Evolutionary conservation across 177 flowering plant species (phyloP), one percentile per base, ranked within the genome.

Genomic region (Telopea speciosissima): DNA sequence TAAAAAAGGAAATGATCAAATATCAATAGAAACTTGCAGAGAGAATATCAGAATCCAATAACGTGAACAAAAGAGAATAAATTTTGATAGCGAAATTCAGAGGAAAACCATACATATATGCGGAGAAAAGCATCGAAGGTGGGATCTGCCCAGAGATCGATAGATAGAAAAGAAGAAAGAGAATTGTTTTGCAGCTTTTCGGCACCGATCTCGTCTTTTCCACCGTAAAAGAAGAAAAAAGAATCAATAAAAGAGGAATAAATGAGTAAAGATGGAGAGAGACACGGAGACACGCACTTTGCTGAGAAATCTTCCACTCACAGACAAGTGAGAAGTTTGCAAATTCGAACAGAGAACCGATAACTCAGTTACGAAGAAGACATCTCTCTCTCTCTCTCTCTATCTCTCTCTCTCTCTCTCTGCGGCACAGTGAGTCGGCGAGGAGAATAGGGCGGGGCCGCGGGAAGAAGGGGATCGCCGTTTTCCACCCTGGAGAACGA

Each of bases 141-240:
- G 25, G 58, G 58, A 66, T 66, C 65, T 66, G 22, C 54, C 68
- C 63, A 44, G 42, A 42, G 66, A 70, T 61, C 22, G 21, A 40
- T 40, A 5, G 25, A 66, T 19, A 21, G n/a, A 21, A n/a, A 19
- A n/a, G 24, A 58, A 58, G 7, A 59, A 13, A 56, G 63, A 31
- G 64, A 7, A 40, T 22, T 12, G 40, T 36, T 66, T 36, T n/a
- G 54, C 28, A 72, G 74, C 69, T 58, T 66, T 72, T 66, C 69
- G 69, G 69, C 66, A 69, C 65, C 65, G 69, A 66, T 58, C 63
- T 33, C 44, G 66, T 58, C 61, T 58, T 62, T 66, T 66, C 69
- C 69, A 24, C 65, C 69, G 69, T 23, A 62, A 17, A 62, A 25
- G 65, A 25, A 24, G 26, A 61, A 13, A 62, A 62, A 28, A 63